These are phyloP conservation scores for Posidonia australis DNA, from an alignment of 106 monocot species.

Conservation along the genomic window DNA sequence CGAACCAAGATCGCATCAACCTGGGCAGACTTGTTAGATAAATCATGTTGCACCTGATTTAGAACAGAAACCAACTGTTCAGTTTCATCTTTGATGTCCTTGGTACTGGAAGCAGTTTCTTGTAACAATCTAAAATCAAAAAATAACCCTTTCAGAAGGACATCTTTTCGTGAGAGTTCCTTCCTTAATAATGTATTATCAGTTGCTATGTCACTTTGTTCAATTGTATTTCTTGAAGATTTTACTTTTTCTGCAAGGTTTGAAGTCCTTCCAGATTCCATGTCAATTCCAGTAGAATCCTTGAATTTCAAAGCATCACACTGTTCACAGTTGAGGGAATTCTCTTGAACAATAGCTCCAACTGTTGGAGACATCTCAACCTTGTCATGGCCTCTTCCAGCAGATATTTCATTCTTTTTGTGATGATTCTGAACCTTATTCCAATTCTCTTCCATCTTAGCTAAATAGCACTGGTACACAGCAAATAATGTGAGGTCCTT, in stretches of 20 bases:
- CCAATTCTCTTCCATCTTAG: constrained; percentile 1
- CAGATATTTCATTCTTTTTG: not conserved
- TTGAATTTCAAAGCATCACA: not conserved
- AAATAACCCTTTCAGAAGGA: constrained; percentile 28
- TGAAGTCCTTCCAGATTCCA: not conserved
- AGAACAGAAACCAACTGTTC: constrained; percentile 17
- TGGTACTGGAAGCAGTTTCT: constrained; percentile 26
- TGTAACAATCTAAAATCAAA: constrained; percentile 50
- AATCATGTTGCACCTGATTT: constrained; percentile 23
- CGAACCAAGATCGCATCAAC: constrained; percentile 26
- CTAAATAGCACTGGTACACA: constrained; percentile 10
- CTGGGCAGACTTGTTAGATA: constrained; percentile 31
- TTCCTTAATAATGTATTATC: constrained; percentile 12
- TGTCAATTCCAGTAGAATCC: not conserved
- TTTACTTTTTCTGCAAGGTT: not conserved
- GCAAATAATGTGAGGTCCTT: constrained; percentile 16
- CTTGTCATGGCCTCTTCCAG: not conserved
- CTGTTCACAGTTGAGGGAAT: not conserved
- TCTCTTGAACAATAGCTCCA: not conserved
- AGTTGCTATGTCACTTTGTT: constrained; percentile 5
- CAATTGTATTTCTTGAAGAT: not conserved
- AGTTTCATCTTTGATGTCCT: constrained; percentile 28
- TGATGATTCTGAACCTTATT: not conserved
- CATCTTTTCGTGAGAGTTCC: constrained; percentile 29
- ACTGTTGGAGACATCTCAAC: not conserved